Conservation (phyloP, 495 filamentous ascomycete species). For the Penicillium robsamsonii region DNA sequence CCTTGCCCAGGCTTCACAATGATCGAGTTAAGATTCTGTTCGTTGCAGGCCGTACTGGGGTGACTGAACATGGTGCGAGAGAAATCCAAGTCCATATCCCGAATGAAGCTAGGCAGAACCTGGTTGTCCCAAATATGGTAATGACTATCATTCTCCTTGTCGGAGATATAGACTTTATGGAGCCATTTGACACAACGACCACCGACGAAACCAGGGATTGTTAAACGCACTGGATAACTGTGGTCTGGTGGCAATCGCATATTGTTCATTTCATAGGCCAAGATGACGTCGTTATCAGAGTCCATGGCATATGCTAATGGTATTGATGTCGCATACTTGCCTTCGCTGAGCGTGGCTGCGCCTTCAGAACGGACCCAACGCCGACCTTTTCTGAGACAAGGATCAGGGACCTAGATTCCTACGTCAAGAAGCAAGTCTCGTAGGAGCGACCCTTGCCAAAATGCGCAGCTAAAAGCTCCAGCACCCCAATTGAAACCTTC, state of each 20-base stretch:
- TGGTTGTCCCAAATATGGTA: neutral
- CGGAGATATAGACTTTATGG: neutral
- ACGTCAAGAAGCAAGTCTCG: neutral
- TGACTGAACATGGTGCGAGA: neutral
- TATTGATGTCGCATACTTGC: neutral
- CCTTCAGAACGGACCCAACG: neutral
- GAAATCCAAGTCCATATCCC: neutral
- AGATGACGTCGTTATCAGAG: neutral
- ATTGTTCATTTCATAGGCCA: neutral
- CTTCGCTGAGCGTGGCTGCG: neutral
- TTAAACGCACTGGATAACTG: neutral
- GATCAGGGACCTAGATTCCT: neutral
- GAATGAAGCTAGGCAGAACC: neutral
- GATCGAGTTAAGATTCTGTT: neutral
- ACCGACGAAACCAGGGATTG: neutral
- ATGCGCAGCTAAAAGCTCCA: neutral
- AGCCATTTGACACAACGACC: neutral
- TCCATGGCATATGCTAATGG: neutral
- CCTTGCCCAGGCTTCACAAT: neutral
- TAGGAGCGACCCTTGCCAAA: neutral
- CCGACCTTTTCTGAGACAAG: too few species aligned
- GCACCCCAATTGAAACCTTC: neutral
- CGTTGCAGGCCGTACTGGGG: neutral
- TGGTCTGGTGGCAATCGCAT: neutral
- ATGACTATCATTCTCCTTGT: neutral